Base-by-base conservation (phyloP, 352 stramenopile species). In the Achlya hypogyna region DNA sequence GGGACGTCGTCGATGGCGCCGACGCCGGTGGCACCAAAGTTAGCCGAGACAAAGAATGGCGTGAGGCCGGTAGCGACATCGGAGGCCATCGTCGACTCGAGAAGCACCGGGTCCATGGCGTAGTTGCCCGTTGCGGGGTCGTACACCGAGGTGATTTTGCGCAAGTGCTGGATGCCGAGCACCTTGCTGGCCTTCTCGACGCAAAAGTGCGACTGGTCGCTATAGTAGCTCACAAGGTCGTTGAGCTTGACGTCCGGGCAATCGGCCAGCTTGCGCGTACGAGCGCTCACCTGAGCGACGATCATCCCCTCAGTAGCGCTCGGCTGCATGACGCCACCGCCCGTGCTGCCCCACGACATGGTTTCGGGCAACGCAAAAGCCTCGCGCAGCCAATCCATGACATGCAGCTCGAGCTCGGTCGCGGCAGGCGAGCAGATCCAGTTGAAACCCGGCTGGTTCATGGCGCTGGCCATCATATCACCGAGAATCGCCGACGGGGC, bases 181-280 rank as follows among this genome's bases (percentile, higher is more conserved):
- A 91, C 77, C 71, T 86, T 86, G 65, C 75, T 82, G 5, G 78
- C 79, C 62, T 91, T 91, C 63, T 83, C 70, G 2, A 74, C 81
- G 65, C 84, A 83, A 5, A 78, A 75, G 62, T 91, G 81, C 2
- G 81, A 87, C 72, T 91, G 83, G 60, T 89, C 81, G 34, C 76
- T 87, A 5, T 82, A 73, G 71, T 91, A 90, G 23, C 81, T 64
- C 12, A 83, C 78, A 20, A 90, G 73, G 14, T 80, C 77, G 20
- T 74, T 58, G n/a, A 64, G 29, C 29, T n/a, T 27, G 5, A 51
- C 29, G 35, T 53, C 29, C 5, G 56, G 56, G 20, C 28, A 20
- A 9, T 9, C 18, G 3, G 56, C 56, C 22, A 51, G 42, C 42
- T 64, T 64, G 51, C 62, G 49, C 4, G 67, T 59, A 18, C 56